These are phyloP conservation scores for Plasmodium vinckei DNA, from an alignment of 169 alveolate species.

Conservation along the genomic window DNA sequence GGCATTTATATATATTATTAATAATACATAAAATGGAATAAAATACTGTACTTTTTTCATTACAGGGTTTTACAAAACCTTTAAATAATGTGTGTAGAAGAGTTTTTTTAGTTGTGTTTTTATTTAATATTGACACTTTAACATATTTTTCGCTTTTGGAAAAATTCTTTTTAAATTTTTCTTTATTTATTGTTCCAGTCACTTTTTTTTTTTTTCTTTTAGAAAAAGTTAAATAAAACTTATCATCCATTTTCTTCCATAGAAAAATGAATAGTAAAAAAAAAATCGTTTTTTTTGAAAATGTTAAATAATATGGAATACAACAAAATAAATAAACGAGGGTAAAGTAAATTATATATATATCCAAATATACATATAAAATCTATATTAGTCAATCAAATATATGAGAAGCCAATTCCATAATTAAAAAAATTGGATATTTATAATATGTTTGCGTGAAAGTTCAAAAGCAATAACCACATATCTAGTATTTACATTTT, in stretches of 20 bases:
- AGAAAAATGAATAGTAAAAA: conserved; percentile 1
- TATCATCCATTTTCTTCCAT: conserved; percentile 74
- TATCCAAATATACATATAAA: not conserved
- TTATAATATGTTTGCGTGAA: not conserved
- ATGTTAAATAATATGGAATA: not conserved
- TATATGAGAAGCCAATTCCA: not conserved
- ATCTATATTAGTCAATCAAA: not conserved
- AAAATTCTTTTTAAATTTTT: conserved; percentile 60
- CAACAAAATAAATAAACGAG: conserved; percentile 1
- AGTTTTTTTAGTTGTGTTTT: conserved; percentile 49
- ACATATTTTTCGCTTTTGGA: conserved; percentile 53
- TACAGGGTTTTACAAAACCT: conserved; percentile 69
- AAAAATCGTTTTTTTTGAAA: not conserved
- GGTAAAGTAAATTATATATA: not conserved
- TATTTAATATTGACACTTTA: conserved; percentile 45
- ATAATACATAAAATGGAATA: conserved; percentile 65
- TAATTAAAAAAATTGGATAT: not conserved
- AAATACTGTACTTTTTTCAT: conserved; percentile 64
- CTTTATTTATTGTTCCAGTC: conserved; percentile 65
- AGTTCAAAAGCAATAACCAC: not conserved
- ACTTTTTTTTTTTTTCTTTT: conserved; percentile 71
- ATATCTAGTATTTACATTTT: not conserved
- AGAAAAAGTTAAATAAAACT: conserved; percentile 38
- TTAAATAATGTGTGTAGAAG: conserved; percentile 66
- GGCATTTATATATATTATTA: conserved; percentile 73